Evolutionary conservation across 345 rosid species (phyloP).

Genomic region (Euphorbia pulcherrima): DNA sequence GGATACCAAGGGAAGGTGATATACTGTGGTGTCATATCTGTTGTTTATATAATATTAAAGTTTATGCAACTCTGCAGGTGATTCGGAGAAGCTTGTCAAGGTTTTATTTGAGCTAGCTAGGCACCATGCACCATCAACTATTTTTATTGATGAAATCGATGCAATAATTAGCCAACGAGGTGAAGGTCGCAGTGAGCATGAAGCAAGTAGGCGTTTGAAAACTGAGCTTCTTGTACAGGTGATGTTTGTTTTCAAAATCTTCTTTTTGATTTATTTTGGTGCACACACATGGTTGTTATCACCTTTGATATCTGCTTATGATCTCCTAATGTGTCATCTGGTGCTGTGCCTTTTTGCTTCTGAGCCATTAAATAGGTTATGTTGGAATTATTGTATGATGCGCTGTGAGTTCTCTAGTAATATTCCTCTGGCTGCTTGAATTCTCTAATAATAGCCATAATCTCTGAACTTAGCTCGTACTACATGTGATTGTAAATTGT

Average conservation of each 20-base stretch:
- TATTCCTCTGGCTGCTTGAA: not conserved
- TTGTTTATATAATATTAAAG: conserved; percentile 18
- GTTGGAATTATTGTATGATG: not conserved
- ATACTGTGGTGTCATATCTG: not conserved
- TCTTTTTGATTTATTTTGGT: not conserved
- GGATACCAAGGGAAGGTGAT: not conserved
- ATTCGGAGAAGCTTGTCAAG: conserved; percentile 88
- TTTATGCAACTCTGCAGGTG: conserved; percentile 53
- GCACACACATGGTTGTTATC: not conserved
- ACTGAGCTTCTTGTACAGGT: conserved; percentile 99
- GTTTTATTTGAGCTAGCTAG: conserved; percentile 94
- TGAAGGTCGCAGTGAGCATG: conserved; percentile 92
- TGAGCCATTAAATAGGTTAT: not conserved
- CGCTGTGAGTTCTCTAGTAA: no score
- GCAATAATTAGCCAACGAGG: conserved; percentile 98
- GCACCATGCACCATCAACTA: conserved; percentile 95
- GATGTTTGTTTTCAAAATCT: conserved; percentile 20
- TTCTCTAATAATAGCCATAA: not conserved
- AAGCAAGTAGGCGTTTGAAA: conserved; percentile 97
- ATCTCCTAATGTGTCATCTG: not conserved
- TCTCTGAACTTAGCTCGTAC: not conserved
- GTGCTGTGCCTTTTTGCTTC: not conserved
- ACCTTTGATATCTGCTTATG: not conserved
- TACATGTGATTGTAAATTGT: not conserved
- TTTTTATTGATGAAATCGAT: conserved; percentile 94